Percentiles rank a stretch among this genome's conserved stretches.
Evolutionary conservation across 2,329 filamentous ascomycete genomes (phyloP).

Genomic region (Dactylellina drechsleri): DNA sequence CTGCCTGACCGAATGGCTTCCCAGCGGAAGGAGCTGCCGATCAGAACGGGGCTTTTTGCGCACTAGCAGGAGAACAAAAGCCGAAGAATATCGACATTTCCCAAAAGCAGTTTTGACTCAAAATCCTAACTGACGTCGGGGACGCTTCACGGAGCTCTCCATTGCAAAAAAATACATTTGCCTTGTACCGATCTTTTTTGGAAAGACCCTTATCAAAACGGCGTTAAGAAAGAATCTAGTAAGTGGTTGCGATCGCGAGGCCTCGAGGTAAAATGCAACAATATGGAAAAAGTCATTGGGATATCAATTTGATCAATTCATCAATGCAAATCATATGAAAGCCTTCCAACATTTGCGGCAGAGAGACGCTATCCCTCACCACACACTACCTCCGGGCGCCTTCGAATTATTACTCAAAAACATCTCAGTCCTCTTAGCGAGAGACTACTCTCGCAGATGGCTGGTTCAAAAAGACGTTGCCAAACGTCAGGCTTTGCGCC

Average conservation of each 20-base stretch:
- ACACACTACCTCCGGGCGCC: constrained; percentile 13
- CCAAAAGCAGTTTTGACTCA: neutral
- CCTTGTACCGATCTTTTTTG: neutral
- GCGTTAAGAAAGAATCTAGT: constrained; percentile 19
- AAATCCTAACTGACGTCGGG: constrained; percentile 10
- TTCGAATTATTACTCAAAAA: constrained; percentile 5
- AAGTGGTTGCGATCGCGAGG: constrained; percentile 11
- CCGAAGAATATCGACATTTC: neutral
- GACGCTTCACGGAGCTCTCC: constrained; percentile 26
- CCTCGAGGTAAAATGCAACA: neutral
- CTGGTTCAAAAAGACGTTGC: constrained; percentile 38
- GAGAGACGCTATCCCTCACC: constrained; percentile 1
- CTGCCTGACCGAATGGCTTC: constrained; percentile 34
- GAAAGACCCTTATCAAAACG: constrained; percentile 22
- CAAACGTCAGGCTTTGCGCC: constrained; percentile 24
- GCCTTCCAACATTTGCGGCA: neutral
- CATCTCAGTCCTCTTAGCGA: constrained; percentile 29
- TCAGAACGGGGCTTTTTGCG: constrained; percentile 24
- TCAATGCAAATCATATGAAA: neutral
- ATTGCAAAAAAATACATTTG: constrained; percentile 1
- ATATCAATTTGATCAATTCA: constrained; percentile 3
- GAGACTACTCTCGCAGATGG: constrained; percentile 26
- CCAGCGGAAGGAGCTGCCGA: constrained; percentile 48
- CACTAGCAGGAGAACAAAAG: constrained; percentile 9
- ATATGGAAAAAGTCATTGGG: neutral